Conservation (phyloP, 164 flowering plant species). For the Malania oleifera region DNA sequence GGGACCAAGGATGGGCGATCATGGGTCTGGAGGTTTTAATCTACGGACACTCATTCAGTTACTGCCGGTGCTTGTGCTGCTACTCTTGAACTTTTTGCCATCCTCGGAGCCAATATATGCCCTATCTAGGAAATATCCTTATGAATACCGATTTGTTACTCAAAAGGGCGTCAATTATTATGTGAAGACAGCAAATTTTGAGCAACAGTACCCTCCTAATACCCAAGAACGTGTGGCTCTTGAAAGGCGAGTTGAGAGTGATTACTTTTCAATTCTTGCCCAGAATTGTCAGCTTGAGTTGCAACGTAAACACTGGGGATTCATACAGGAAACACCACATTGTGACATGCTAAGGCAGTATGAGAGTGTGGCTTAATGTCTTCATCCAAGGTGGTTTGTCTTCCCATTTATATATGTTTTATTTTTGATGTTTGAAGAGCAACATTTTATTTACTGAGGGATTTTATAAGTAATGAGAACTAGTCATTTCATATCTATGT, state of each 20-base stretch:
- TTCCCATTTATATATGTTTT: conserved; percentile 31
- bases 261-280: conserved; percentile 41
- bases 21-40: conserved; percentile 44
- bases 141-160: conserved; percentile 40
- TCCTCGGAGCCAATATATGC: conserved; percentile 65
- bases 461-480: too few relatives aligned
- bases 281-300: conserved; percentile 71
- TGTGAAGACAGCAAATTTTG: conserved; percentile 60
- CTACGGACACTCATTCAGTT: conserved; percentile 51
- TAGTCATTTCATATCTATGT: neutral
- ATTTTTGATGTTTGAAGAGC: neutral
- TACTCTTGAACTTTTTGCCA: conserved; percentile 62
- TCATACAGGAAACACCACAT: conserved; percentile 50
- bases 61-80: conserved; percentile 62
- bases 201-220: conserved; percentile 57
- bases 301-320: conserved; percentile 79
- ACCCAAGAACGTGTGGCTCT: conserved; percentile 36
- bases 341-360: conserved; percentile 68
- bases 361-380: conserved; percentile 31
- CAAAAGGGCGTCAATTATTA: conserved; percentile 60
- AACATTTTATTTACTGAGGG: neutral
- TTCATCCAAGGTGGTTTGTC: conserved; percentile 23
- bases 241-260: conserved; percentile 55
- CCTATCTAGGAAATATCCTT: conserved; percentile 42
- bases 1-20: conserved; percentile 45